phyloP scores from a whole-genome alignment of 805 yeast genomes.

The Groenewaldozyma tartarivorans region DNA sequence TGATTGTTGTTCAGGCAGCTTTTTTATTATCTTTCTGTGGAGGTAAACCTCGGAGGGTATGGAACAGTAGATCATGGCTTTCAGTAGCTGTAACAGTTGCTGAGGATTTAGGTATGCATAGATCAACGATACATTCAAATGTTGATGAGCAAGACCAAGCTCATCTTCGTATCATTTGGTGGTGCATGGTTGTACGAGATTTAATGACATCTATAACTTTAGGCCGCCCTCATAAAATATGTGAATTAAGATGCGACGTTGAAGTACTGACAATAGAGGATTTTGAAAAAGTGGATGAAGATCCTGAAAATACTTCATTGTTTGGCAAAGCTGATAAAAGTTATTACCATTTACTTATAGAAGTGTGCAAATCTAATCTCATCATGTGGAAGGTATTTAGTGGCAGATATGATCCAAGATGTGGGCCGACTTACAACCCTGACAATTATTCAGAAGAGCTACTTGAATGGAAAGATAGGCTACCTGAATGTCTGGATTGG shows the following conservation, averaged over 20 bases:
- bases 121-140: slow-evolving; percentile 4
- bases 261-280: slow-evolving; percentile 9
- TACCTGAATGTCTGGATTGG: slow-evolving; percentile 11
- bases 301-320: slow-evolving; percentile 2
- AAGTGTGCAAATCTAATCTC: slow-evolving; percentile 6
- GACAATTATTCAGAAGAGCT: slow-evolving; percentile 1
- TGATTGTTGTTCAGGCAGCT: slow-evolving; percentile 6
- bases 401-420: slow-evolving; percentile 7
- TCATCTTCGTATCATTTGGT: slow-evolving; percentile 8
- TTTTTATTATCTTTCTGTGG: slow-evolving; percentile 6
- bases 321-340: slow-evolving; percentile 4
- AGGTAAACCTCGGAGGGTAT: slow-evolving; percentile 9
- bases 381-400: slow-evolving; percentile 5
- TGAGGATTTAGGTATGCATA: slow-evolving; percentile 10
- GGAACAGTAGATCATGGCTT: slow-evolving; percentile 9
- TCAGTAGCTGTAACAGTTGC: slow-evolving; percentile 8
- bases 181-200: slow-evolving; percentile 12
- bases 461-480: slow-evolving; percentile 3
- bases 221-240: slow-evolving; percentile 10
- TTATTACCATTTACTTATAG: slow-evolving; percentile 4
- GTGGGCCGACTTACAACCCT: not conserved
- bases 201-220: slow-evolving; percentile 7
- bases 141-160: slow-evolving; percentile 5
- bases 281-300: slow-evolving; percentile 7
- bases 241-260: slow-evolving; percentile 10